Conservation (phyloP, 139 green algal genomes). For the Haematococcus sp. region DNA sequence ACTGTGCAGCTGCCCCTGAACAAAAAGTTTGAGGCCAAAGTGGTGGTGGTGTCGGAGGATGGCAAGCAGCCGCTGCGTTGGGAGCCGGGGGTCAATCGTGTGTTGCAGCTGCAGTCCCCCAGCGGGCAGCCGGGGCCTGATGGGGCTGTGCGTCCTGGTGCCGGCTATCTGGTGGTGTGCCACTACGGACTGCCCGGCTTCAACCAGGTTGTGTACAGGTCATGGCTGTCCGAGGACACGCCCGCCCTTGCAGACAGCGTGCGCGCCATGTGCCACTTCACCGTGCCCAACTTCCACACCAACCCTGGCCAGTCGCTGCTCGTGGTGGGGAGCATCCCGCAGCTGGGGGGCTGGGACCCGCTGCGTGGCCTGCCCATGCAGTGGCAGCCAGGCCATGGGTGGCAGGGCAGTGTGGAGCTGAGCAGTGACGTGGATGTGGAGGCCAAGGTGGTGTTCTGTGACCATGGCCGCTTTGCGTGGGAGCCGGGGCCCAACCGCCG, state of each 20-base stretch:
- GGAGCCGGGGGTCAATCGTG: neutral
- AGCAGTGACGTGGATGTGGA: neutral
- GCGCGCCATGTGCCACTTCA: constrained; percentile 5
- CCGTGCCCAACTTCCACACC: constrained; percentile 1
- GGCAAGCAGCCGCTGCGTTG: neutral
- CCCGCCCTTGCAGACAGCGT: neutral
- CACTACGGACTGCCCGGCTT: neutral
- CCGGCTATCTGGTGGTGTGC: neutral
- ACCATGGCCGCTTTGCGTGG: neutral
- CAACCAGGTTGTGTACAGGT: constrained; percentile 3
- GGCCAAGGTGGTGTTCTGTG: constrained; percentile 2
- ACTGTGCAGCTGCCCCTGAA: neutral
- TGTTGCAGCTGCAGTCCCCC: neutral
- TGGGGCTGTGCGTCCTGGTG: neutral
- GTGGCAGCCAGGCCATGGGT: constrained; percentile 8
- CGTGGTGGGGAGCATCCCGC: neutral
- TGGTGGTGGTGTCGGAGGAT: neutral
- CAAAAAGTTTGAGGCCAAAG: neutral
- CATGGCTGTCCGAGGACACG: neutral
- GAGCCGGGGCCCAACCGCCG: constrained; percentile 3
- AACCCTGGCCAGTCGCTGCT: neutral
- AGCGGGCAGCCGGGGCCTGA: too few relatives aligned
- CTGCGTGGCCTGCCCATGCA: neutral
- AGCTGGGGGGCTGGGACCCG: constrained; percentile 4
- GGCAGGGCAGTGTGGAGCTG: constrained; percentile 3